Percentiles rank a stretch among this genome's conserved stretches.
Conservation (phyloP, 768 basidiomycete species). For the Amanita thiersii region DNA sequence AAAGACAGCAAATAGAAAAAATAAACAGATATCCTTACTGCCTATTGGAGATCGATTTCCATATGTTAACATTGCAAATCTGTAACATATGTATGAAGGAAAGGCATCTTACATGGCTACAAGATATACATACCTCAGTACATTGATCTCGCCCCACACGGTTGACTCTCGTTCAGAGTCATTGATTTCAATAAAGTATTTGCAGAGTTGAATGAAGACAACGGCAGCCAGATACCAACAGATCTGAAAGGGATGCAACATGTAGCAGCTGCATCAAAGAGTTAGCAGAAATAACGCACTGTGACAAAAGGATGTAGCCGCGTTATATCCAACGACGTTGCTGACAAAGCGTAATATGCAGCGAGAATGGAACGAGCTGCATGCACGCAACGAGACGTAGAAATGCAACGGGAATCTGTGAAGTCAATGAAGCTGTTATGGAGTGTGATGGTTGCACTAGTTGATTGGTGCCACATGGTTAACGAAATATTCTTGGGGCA, state of each 20-base stretch:
- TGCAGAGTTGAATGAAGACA: slow-evolving; percentile 80
- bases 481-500: slow-evolving; percentile 1
- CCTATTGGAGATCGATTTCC: slow-evolving; percentile 77
- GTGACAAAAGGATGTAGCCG: slow-evolving; percentile 77
- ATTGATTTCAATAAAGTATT: slow-evolving; percentile 77
- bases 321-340: slow-evolving; percentile 75
- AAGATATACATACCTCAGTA: slow-evolving; percentile 47
- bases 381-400: slow-evolving; percentile 66
- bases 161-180: slow-evolving; percentile 66
- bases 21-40: slow-evolving; percentile 43
- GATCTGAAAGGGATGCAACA: slow-evolving; percentile 38
- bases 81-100: slow-evolving; percentile 19
- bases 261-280: slow-evolving; percentile 5
- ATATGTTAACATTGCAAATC: slow-evolving; percentile 80
- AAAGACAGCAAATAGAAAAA: slow-evolving; percentile 3
- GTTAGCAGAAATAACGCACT: slow-evolving; percentile 35
- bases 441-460: slow-evolving; percentile 78
- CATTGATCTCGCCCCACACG: slow-evolving; percentile 85
- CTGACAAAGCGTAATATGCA: slow-evolving; percentile 72
- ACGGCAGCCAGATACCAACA: slow-evolving; percentile 90
- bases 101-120: background rate
- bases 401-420: slow-evolving; percentile 51
- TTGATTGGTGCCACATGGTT: slow-evolving; percentile 11
- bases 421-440: slow-evolving; percentile 83
- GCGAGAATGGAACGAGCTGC: slow-evolving; percentile 68